phyloP scores from a whole-genome alignment of 345 rosid species.

The Eutrema heterophyllum region DNA sequence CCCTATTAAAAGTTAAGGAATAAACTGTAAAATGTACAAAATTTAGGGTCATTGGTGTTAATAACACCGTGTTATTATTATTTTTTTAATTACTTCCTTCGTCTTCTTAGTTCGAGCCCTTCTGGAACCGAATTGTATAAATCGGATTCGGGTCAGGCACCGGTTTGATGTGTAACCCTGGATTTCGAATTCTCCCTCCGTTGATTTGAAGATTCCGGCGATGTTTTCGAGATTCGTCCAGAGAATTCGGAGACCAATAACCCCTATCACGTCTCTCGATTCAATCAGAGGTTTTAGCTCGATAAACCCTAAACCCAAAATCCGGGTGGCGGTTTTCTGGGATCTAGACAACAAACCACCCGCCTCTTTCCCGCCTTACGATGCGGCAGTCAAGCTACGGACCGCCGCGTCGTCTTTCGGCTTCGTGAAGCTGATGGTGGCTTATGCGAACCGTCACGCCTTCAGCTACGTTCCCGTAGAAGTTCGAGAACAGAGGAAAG shows the following conservation, averaged over 20 bases:
- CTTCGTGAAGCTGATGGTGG: constrained; percentile 51
- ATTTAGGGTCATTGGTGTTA: neutral
- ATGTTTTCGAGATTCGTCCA: constrained; percentile 2
- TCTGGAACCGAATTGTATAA: neutral
- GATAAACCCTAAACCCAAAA: constrained; percentile 26
- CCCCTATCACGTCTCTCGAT: constrained; percentile 17
- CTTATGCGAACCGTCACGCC: constrained; percentile 67
- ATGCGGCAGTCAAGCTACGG: constrained; percentile 70
- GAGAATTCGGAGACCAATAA: neutral
- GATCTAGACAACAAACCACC: constrained; percentile 87
- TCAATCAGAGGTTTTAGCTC: constrained; percentile 26
- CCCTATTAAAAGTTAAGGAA: neutral
- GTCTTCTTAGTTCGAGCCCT: neutral
- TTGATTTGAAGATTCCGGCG: neutral
- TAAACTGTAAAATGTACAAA: neutral
- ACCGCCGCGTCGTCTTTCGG: constrained; percentile 61
- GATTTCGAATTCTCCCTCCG: neutral
- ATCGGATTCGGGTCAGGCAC: constrained; percentile 1
- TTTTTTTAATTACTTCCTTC: neutral
- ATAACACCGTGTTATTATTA: too few relatives aligned
- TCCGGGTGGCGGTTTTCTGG: constrained; percentile 72
- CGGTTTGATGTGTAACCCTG: neutral
- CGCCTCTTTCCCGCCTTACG: constrained; percentile 55
- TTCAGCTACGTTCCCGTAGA: constrained; percentile 54
- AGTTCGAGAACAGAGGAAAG: constrained; percentile 55